Evolutionary conservation across 495 filamentous ascomycete species (phyloP).

Genomic region (Talaromyces stipitatus): DNA sequence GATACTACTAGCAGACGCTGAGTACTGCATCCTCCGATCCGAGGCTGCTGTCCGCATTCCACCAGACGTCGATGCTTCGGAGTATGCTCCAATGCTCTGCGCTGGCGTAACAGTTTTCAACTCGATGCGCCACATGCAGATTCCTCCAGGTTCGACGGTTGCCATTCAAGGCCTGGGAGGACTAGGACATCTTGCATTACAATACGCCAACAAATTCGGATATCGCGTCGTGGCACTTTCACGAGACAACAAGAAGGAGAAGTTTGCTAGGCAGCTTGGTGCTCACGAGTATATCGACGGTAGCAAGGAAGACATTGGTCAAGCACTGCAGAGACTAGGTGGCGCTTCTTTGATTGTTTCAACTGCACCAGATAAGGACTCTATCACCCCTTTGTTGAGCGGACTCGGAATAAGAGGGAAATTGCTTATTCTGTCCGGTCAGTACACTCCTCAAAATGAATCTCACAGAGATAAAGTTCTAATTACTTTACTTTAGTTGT

Average conservation of each 20-base stretch:
- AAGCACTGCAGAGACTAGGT: constrained; percentile 47
- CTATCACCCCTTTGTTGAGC: constrained; percentile 45
- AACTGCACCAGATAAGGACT: constrained; percentile 52
- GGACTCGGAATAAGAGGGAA: constrained; percentile 52
- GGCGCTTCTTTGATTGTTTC: constrained; percentile 55
- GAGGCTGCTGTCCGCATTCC: constrained; percentile 61
- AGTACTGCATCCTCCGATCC: constrained; percentile 54
- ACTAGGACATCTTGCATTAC: constrained; percentile 59
- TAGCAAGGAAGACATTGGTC: constrained; percentile 41
- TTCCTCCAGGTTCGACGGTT: constrained; percentile 49
- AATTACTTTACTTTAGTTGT: constrained; percentile 11
- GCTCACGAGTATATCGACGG: constrained; percentile 62
- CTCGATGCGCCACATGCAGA: constrained; percentile 52
- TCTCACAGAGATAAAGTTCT: neutral
- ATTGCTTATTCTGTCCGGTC: constrained; percentile 46
- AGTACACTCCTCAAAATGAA: neutral
- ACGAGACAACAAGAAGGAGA: constrained; percentile 46
- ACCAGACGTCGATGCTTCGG: constrained; percentile 44
- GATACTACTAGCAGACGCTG: constrained; percentile 33
- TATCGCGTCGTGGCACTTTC: constrained; percentile 58
- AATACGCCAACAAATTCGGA: constrained; percentile 59
- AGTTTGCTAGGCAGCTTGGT: constrained; percentile 53
- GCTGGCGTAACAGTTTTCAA: constrained; percentile 71
- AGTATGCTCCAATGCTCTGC: constrained; percentile 61
- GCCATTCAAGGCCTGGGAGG: constrained; percentile 61